Percentiles rank a stretch among this genome's conserved stretches.
Evolutionary conservation across 306 rosid genomes (phyloP).

Genomic region (Pyrus pyrifolia): DNA sequence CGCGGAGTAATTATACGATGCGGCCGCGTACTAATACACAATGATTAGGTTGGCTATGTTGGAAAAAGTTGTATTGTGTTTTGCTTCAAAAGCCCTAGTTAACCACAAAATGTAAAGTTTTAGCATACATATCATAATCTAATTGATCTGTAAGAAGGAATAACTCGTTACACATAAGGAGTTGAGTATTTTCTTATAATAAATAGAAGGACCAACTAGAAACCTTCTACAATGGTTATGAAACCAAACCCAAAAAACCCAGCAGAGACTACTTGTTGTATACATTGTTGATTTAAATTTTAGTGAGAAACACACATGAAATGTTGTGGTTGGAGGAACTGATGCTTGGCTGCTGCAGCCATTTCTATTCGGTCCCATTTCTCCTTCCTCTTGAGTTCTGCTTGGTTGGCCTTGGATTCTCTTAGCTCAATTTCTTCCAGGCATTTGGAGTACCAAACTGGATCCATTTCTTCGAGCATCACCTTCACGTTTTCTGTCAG

Average conservation of each 20-base stretch:
- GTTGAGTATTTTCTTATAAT: not conserved
- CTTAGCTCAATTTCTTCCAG: slow-evolving; percentile 38
- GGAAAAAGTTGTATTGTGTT: not conserved
- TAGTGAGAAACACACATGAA: slow-evolving; percentile 36
- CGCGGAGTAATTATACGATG: not conserved
- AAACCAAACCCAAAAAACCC: slow-evolving; percentile 2
- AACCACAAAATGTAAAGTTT: not conserved
- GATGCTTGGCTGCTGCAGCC: slow-evolving; percentile 35
- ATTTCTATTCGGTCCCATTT: slow-evolving; percentile 55
- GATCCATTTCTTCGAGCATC: slow-evolving; percentile 74
- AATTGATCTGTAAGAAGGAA: not conserved
- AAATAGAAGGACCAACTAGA: not conserved
- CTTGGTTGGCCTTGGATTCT: slow-evolving; percentile 33
- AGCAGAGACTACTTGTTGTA: not conserved
- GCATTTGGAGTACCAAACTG: slow-evolving; percentile 45
- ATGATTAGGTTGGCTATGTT: not conserved
- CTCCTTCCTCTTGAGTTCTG: slow-evolving; percentile 45
- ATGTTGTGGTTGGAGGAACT: slow-evolving; percentile 34
- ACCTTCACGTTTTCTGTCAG: slow-evolving; percentile 58
- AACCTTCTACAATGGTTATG: not conserved
- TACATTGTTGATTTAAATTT: not conserved
- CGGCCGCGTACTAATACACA: not conserved
- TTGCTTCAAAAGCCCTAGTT: not conserved
- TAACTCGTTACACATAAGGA: not conserved
- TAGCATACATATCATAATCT: not conserved